phyloP scores from a whole-genome alignment of 768 basidiomycete species.

The Solioccasus polychromus region DNA sequence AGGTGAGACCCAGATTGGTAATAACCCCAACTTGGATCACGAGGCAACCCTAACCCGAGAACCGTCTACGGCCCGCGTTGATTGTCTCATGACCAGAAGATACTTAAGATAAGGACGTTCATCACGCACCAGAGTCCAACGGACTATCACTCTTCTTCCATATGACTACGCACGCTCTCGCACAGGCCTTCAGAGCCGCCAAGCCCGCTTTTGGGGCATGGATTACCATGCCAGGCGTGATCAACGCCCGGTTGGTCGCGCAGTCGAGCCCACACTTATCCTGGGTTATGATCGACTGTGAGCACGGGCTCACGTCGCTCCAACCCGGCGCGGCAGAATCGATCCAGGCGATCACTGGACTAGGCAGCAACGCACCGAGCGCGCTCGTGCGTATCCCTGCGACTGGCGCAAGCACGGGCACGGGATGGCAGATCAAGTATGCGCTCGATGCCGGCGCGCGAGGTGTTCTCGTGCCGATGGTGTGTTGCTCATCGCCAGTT shows the following conservation, averaged over 20 bases:
- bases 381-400: conserved; percentile 62
- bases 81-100: conserved; percentile 14
- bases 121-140: no score
- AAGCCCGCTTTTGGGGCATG: conserved; percentile 68
- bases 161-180: conserved; percentile 55
- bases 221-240: conserved; percentile 57
- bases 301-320: conserved; percentile 59
- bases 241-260: conserved; percentile 58
- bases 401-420: conserved; percentile 53
- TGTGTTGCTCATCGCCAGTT: conserved; percentile 27
- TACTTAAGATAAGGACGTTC: background rate
- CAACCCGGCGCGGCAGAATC: conserved; percentile 56
- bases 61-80: background rate
- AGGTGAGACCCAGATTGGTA: no score
- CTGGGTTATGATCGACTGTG: conserved; percentile 67
- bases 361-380: conserved; percentile 45
- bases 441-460: conserved; percentile 66
- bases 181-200: conserved; percentile 49
- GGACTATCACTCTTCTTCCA: no score
- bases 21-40: no score
- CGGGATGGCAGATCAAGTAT: conserved; percentile 70
- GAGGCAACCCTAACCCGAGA: background rate
- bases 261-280: conserved; percentile 53
- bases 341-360: conserved; percentile 50
- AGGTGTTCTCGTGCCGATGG: conserved; percentile 68